A percentile compares a stretch with the other conserved stretches of the same genome.
These are phyloP conservation scores for Astrephomene gubernaculifera DNA, from an alignment of 139 green algal genomes.

Conservation along the genomic window DNA sequence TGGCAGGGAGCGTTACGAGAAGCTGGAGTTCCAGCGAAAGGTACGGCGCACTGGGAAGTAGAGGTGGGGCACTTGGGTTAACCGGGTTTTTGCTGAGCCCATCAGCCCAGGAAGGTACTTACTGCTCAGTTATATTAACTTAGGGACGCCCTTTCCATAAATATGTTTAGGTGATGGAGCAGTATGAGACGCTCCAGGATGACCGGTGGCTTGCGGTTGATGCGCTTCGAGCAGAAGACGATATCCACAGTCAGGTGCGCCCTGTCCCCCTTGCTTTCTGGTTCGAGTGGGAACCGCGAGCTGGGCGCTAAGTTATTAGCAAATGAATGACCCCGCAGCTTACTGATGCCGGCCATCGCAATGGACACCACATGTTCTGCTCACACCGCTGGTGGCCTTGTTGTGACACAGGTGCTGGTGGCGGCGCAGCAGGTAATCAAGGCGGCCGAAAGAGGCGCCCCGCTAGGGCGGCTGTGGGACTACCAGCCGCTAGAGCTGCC, in stretches of 20 bases:
- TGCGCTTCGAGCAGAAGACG: neutral
- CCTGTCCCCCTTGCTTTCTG: no score
- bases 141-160: no score
- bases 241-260: conserved; percentile 40
- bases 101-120: no score
- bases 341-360: no score
- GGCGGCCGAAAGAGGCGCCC: neutral
- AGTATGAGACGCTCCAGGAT: conserved; percentile 33
- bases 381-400: neutral
- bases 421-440: neutral
- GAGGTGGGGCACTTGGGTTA: no score
- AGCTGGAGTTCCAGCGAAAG: conserved; percentile 73
- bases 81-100: no score
- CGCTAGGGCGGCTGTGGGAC: conserved; percentile 35
- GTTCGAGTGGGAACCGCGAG: no score
- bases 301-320: no score
- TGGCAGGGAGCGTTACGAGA: conserved; percentile 93
- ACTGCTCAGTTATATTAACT: no score
- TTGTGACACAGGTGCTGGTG: neutral
- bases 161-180: conserved; percentile 3
- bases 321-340: no score
- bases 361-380: no score
- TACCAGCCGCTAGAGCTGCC: conserved; percentile 15
- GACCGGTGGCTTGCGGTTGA: conserved; percentile 39
- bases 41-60: conserved; percentile 20